Evolutionary conservation across 257 asterid species (phyloP).

Genomic region (Oldenlandia corymbosa): DNA sequence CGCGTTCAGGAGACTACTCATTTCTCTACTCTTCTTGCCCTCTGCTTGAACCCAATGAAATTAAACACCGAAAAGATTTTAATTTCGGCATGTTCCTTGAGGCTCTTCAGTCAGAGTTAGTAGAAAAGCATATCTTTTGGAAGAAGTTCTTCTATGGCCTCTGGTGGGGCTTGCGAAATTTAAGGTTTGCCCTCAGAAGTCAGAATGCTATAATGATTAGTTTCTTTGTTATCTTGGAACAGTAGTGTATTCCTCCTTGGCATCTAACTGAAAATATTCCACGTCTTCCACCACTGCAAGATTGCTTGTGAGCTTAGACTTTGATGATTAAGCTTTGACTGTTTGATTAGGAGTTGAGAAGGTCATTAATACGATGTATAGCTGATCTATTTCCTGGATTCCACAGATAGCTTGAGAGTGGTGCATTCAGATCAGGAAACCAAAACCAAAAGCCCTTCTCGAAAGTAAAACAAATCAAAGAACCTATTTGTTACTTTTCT

Average conservation of each 20-base stretch:
- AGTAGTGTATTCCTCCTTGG: background rate
- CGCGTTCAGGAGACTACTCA: constrained; percentile 5
- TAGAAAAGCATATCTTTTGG: constrained; percentile 29
- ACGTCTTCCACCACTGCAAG: background rate
- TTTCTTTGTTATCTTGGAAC: too few species aligned
- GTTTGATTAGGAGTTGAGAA: too few species aligned
- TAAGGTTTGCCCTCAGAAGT: constrained; percentile 40
- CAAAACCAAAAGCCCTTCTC: too few species aligned
- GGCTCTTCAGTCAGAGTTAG: constrained; percentile 47
- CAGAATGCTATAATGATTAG: background rate
- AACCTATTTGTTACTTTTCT: background rate
- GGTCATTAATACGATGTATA: too few species aligned
- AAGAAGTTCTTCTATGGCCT: constrained; percentile 49
- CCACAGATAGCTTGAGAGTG: too few species aligned
- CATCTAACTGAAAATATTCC: too few species aligned
- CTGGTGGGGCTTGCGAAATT: constrained; percentile 72
- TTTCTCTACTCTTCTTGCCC: constrained; percentile 42
- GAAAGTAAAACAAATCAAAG: background rate
- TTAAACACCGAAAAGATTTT: constrained; percentile 27
- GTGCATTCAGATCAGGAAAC: too few species aligned
- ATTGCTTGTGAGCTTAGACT: background rate
- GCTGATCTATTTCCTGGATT: too few species aligned
- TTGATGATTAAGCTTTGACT: background rate
- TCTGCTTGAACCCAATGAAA: constrained; percentile 27
- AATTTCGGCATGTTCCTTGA: constrained; percentile 62